These are phyloP conservation scores for Neofusicoccum parvum DNA, from an alignment of 2,329 filamentous ascomycete species.

Conservation along the genomic window DNA sequence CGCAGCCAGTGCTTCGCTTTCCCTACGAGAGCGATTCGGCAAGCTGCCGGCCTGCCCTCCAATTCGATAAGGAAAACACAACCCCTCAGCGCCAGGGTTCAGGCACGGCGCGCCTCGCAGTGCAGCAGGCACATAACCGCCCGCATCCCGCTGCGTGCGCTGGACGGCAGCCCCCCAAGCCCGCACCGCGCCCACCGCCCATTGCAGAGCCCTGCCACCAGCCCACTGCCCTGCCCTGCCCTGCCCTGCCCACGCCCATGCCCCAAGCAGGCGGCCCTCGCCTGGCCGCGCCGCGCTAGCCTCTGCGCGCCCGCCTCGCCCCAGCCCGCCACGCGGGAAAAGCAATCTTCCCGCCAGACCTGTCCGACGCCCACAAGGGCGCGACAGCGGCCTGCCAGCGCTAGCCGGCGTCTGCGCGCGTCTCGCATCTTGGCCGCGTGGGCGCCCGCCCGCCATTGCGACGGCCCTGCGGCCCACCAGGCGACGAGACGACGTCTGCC, in stretches of 20 bases:
- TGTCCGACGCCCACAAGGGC: neutral
- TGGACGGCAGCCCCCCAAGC: neutral
- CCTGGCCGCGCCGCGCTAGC: neutral
- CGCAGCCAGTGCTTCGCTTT: slow-evolving; percentile 16
- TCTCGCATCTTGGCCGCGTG: too few relatives aligned
- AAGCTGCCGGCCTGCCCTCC: slow-evolving; percentile 7
- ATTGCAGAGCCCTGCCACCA: neutral
- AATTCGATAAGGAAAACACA: slow-evolving; percentile 17
- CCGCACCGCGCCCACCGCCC: slow-evolving; percentile 1
- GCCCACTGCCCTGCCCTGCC: neutral
- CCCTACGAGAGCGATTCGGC: slow-evolving; percentile 15
- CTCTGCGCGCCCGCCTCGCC: slow-evolving; percentile 3
- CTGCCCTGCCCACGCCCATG: neutral
- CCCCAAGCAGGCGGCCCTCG: neutral
- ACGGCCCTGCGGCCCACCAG: too few relatives aligned
- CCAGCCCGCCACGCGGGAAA: slow-evolving; percentile 17
- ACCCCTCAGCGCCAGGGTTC: slow-evolving; percentile 19
- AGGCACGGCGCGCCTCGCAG: slow-evolving; percentile 15
- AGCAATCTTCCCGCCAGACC: slow-evolving; percentile 3
- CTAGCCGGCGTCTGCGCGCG: neutral
- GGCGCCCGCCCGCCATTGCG: neutral
- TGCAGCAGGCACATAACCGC: slow-evolving; percentile 12
- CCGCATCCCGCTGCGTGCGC: slow-evolving; percentile 5
- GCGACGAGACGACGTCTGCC: neutral
- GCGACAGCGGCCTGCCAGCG: neutral